phyloP scores from a whole-genome alignment of 2,329 filamentous ascomycete genomes.

The Penicillium freii region DNA sequence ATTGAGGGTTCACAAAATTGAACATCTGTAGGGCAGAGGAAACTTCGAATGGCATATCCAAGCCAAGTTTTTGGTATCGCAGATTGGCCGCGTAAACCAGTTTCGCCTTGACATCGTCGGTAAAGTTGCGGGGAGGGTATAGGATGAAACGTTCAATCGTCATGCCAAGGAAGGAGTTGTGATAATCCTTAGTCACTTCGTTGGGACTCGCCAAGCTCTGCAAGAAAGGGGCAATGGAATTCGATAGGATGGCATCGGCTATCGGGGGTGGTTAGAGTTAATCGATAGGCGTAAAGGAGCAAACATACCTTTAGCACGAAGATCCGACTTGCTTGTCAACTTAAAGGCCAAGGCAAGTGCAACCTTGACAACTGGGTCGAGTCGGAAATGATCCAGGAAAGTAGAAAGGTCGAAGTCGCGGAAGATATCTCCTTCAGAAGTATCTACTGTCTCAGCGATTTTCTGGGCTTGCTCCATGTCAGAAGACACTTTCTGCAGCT shows the following conservation, averaged over 20 bases:
- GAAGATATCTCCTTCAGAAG: constrained; percentile 86
- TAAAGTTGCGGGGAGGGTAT: constrained; percentile 82
- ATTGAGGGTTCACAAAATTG: constrained; percentile 42
- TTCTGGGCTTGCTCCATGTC: constrained; percentile 80
- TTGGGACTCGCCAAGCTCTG: constrained; percentile 68
- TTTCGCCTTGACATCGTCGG: constrained; percentile 69
- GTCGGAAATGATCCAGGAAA: constrained; percentile 93
- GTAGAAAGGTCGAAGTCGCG: constrained; percentile 94
- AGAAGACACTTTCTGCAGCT: constrained; percentile 81
- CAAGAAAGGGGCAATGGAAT: constrained; percentile 74
- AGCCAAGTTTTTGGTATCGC: constrained; percentile 63
- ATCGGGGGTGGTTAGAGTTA: constrained; percentile 6
- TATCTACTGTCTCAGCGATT: constrained; percentile 91
- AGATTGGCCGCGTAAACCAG: constrained; percentile 62
- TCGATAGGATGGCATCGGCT: constrained; percentile 89
- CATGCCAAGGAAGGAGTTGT: constrained; percentile 68
- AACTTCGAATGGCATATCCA: constrained; percentile 44
- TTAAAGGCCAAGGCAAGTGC: constrained; percentile 87
- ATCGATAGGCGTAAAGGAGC: not conserved
- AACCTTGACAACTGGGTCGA: constrained; percentile 84
- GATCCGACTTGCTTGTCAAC: constrained; percentile 71
- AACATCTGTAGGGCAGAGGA: constrained; percentile 48
- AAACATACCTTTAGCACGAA: constrained; percentile 80
- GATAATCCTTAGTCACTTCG: constrained; percentile 64
- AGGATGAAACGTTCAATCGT: constrained; percentile 85